Evolutionary conservation across 2,329 filamentous ascomycete species (phyloP), one percentile per base, ranked within the genome.

Genomic region (Aspergillus sp.): DNA sequence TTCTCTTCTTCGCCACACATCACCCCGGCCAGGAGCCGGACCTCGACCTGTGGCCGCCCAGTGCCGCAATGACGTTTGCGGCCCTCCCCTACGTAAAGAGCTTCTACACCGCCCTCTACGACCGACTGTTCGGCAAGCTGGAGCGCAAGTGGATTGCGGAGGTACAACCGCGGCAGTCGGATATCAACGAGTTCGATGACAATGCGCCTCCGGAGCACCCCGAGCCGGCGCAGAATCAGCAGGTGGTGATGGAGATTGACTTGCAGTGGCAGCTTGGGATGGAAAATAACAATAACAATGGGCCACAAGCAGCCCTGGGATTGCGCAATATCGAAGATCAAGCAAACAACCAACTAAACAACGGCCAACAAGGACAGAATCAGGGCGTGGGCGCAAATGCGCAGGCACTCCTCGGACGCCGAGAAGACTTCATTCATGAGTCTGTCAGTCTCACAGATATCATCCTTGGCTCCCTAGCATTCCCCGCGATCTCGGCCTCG

Each of bases 401-500:
- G 3, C 64, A 62, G 33, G 53, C 47, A 7, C 24, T 66, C 6
- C 65, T 73, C 24, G 71, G 70, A 11, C 59, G 74, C 60, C 65
- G 74, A 46, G 74, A 78, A 49, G 76, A 77, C 48, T 71, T 83
- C 3, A 74, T 79, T 30, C 75, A 82, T 57, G 78, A 79, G 22
- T 79, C 80, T 11, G 77, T 76, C 32, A 77, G 77, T 30, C 70
- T 88, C 26, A 81, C 82, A 1, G 79, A 84, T 55, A 80, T 80
- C 0, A 74, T 88, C 36, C 76, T 89, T 30, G 86, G 86, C 5
- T 86, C 87, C 1, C 74, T 99, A 2, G 77, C 95, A 11, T 90
- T 95, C 64, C 94, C 94, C 0, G 84, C 84, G 10, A 84, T 97
- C 42, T 91, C 90, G 0, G 88, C 86, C 26, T 80, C 83, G 13